Conservation (phyloP, 2,329 filamentous ascomycete species). For the Stromatinia cepivora region DNA sequence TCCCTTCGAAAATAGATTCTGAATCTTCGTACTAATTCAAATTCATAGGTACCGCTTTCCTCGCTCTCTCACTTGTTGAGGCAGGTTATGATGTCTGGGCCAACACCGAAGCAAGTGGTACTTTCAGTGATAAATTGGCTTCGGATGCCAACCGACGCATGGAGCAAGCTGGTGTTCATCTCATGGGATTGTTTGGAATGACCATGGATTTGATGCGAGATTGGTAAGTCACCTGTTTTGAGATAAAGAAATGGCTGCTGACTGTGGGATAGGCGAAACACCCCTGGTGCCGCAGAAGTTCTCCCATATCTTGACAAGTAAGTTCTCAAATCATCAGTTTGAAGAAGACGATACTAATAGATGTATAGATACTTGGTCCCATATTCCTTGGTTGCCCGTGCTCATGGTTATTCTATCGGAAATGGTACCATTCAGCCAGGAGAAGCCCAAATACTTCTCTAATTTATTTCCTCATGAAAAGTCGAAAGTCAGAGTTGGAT, state of each 20-base stretch:
- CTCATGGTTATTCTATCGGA: constrained; percentile 58
- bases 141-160: constrained; percentile 67
- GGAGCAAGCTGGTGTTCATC: constrained; percentile 64
- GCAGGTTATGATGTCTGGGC: constrained; percentile 74
- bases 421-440: constrained; percentile 61
- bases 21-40: neutral
- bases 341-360: constrained; percentile 15
- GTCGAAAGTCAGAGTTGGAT: neutral
- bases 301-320: constrained; percentile 62
- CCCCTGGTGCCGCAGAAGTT: constrained; percentile 54
- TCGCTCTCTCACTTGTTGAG: constrained; percentile 68
- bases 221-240: constrained; percentile 26
- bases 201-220: constrained; percentile 39
- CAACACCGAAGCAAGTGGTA: constrained; percentile 71
- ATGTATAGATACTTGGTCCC: constrained; percentile 55
- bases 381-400: constrained; percentile 63
- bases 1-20: too few species aligned
- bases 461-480: neutral
- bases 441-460: constrained; percentile 43
- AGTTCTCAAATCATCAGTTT: constrained; percentile 20
- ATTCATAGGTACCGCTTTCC: constrained; percentile 62
- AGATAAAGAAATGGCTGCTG: constrained; percentile 8
- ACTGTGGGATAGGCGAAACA: constrained; percentile 30
- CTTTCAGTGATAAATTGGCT: constrained; percentile 59
- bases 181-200: constrained; percentile 39